phyloP scores from a whole-genome alignment of 2,329 filamentous ascomycete species.

The Cyphellophora attinorum region DNA sequence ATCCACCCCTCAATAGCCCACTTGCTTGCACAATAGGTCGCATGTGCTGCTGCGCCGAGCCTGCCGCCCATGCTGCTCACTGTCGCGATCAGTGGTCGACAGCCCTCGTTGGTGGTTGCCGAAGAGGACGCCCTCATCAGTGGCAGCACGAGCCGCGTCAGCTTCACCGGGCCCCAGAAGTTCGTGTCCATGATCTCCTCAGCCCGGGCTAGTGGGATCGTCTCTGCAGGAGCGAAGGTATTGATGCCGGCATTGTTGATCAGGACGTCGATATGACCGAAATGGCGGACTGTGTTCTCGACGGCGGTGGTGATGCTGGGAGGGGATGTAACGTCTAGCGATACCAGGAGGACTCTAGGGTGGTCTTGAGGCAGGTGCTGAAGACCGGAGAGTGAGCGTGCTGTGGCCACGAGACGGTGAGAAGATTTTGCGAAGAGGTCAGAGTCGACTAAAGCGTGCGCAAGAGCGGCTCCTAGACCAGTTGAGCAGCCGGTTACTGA shows the following conservation, averaged over 20 bases:
- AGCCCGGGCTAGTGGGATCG: conserved; percentile 7
- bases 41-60: conserved; percentile 51
- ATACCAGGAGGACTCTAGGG: conserved; percentile 5
- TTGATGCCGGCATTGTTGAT: conserved; percentile 22
- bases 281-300: conserved; percentile 11
- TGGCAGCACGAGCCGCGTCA: conserved; percentile 28
- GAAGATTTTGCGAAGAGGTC: conserved; percentile 4
- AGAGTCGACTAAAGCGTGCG: conserved; percentile 7
- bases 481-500: conserved; percentile 21
- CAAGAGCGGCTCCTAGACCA: conserved; percentile 18
- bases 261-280: conserved; percentile 18
- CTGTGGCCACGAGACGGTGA: conserved; percentile 19
- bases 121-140: no score
- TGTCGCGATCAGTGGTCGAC: conserved; percentile 13
- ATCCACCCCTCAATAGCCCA: conserved; percentile 67
- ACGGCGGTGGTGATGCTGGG: neutral
- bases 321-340: conserved; percentile 12
- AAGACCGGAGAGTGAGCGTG: conserved; percentile 13
- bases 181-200: conserved; percentile 37
- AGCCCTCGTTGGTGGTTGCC: conserved; percentile 15
- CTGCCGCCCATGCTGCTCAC: conserved; percentile 6
- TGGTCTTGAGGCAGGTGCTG: conserved; percentile 8
- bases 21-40: conserved; percentile 64
- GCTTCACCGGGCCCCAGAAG: conserved; percentile 46
- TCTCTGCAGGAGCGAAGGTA: conserved; percentile 15